phyloP scores from a whole-genome alignment of 257 asterid genomes.

The Verbascum thapsus region DNA sequence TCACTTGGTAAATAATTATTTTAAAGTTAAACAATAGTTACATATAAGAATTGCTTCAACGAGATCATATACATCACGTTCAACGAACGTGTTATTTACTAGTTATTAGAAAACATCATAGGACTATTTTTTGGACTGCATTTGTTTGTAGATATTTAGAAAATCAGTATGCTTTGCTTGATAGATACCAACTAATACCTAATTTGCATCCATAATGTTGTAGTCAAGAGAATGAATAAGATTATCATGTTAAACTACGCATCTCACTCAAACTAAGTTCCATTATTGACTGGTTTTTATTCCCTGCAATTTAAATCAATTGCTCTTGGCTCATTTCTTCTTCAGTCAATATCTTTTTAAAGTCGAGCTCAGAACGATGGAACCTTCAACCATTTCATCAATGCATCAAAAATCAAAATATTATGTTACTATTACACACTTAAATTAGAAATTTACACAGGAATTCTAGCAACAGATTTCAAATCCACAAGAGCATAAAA shows the following conservation, averaged over 20 bases:
- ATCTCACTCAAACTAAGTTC: neutral
- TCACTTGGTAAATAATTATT: too few species aligned
- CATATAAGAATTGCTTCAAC: too few species aligned
- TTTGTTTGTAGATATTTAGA: too few species aligned
- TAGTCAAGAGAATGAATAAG: neutral
- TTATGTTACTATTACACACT: neutral
- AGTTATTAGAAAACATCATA: too few species aligned
- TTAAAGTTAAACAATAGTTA: too few species aligned
- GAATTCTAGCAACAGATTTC: slow-evolving; percentile 9
- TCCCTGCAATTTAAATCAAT: neutral
- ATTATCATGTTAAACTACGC: neutral
- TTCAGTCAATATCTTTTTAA: neutral
- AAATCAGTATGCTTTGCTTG: too few species aligned
- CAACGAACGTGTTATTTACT: too few species aligned
- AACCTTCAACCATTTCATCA: slow-evolving; percentile 13
- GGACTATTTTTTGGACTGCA: too few species aligned
- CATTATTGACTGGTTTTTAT: neutral
- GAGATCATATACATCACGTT: too few species aligned
- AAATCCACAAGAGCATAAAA: neutral
- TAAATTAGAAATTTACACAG: neutral
- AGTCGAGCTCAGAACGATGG: slow-evolving; percentile 9
- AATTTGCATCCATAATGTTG: too few species aligned
- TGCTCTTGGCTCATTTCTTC: neutral
- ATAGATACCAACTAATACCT: too few species aligned
- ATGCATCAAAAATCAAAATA: neutral